These are phyloP conservation scores for Phytophthora nicotianae DNA, from an alignment of 352 stramenopile species.

Conservation along the genomic window DNA sequence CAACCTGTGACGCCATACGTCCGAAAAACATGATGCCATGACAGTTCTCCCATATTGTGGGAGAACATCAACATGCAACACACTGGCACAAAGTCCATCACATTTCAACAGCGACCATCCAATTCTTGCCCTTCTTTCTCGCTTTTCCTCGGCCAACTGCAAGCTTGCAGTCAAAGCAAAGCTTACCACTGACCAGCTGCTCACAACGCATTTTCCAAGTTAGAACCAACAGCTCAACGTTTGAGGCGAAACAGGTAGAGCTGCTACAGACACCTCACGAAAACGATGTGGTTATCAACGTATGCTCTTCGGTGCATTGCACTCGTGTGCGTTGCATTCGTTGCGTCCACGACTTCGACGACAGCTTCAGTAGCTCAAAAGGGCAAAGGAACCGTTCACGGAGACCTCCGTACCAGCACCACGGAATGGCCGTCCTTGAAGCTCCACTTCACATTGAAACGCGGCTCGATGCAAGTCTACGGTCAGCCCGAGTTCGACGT, in stretches of 20 bases:
- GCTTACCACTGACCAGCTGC: constrained; percentile 6
- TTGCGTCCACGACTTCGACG: constrained; percentile 4
- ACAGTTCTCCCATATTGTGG: too few species aligned
- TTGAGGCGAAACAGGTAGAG: background rate
- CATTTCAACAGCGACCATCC: constrained; percentile 25
- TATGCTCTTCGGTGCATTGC: constrained; percentile 5
- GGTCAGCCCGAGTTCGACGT: constrained; percentile 41
- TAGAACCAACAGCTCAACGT: background rate
- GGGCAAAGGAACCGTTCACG: constrained; percentile 24
- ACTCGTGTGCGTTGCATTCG: constrained; percentile 4
- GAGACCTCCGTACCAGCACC: constrained; percentile 25
- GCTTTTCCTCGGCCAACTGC: constrained; percentile 6
- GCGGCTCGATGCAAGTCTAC: constrained; percentile 40
- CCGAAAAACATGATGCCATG: constrained; percentile 22
- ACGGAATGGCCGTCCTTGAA: constrained; percentile 43
- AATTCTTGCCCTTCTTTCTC: constrained; percentile 17
- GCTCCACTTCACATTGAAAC: constrained; percentile 49
- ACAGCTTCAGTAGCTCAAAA: constrained; percentile 7
- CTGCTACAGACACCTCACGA: background rate
- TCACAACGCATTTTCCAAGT: constrained; percentile 24
- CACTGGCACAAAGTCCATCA: background rate
- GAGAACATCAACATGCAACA: constrained; percentile 22
- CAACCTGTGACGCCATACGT: constrained; percentile 9
- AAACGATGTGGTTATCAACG: constrained; percentile 4
- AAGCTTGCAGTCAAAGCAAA: constrained; percentile 8